Base-by-base conservation (phyloP, 169 alveolate species). In the Cryptosporidium sp. region DNA sequence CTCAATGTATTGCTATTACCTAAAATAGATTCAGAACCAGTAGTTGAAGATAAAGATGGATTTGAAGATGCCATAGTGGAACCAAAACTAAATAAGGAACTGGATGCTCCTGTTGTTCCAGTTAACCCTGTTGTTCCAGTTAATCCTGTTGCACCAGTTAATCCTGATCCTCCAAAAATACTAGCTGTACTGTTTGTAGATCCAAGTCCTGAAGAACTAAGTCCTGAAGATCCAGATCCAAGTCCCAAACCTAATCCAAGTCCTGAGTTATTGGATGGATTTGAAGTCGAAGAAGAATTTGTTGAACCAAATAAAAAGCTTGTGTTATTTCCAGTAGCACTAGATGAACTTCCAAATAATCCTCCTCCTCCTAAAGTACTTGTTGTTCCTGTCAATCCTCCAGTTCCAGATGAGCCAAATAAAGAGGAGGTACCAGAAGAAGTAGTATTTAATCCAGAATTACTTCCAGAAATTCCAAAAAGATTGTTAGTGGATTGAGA, bases 371-470 rank as follows among this genome's bases (percentile, higher is more conserved):
- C 26, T 26, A 26, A 26, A 26, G 26, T 26, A 26, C 26, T 26
- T 0, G 29, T 26, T 18, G 67, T 0, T 56, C 67, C 67, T 1
- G 33, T 56, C 10, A 42, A 42, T 42, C 48, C 48, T 42, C 71
- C 71, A 29, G 71, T 26, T n/a, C 23, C 12, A 10, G 60, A n/a
- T 39, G 80, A 37, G 14, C 80, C 80, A 69, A 69, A 69, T 10
- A 69, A 39, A 69, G 56, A 69, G n/a, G 33, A 69, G 8, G 33
- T 16, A 35, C 53, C 31, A 37, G 80, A 21, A 21, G 51, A 42
- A 5, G 60, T 16, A 69, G 53, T 42, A 31, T 33, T 23, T 4
- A 69, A 1, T 69, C 60, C 80, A 18, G 80, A 42, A 21, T 26
- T 18, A 37, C 0, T 37, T 42, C 37, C 67, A 9, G 18, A 56